These are phyloP conservation scores for Poa pratensis DNA, from an alignment of 176 grass and related monocot species.

Conservation along the genomic window DNA sequence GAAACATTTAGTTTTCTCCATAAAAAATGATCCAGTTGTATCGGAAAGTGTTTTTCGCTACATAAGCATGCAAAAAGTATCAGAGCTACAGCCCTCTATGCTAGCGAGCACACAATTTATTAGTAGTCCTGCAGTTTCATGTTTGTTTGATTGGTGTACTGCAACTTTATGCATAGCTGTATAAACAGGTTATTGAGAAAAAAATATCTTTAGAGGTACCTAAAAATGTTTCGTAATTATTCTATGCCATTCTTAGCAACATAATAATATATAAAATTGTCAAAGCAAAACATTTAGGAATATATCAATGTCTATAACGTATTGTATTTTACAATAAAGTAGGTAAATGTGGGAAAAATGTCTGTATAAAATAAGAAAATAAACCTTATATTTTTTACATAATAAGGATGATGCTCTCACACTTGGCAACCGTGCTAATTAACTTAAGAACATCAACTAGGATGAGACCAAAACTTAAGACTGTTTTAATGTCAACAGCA, in stretches of 20 bases:
- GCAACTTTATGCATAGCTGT: too few relatives aligned
- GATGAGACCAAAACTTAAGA: constrained; percentile 35
- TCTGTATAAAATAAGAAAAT: not conserved
- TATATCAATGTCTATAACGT: not conserved
- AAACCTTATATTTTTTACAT: not conserved
- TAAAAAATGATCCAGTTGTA: too few relatives aligned
- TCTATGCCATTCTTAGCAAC: not conserved
- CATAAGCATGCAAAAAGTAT: too few relatives aligned
- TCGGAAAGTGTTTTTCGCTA: too few relatives aligned
- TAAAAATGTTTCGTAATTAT: not conserved
- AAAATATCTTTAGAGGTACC: not conserved
- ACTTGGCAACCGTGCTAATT: not conserved
- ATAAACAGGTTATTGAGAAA: not conserved
- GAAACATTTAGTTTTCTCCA: too few relatives aligned
- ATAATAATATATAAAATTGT: not conserved
- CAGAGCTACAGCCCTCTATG: too few relatives aligned
- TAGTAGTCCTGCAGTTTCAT: too few relatives aligned
- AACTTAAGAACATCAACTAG: not conserved
- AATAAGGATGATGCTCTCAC: not conserved
- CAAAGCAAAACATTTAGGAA: not conserved
- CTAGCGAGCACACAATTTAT: too few relatives aligned
- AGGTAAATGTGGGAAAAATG: not conserved
- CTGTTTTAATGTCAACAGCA: constrained; percentile 50
- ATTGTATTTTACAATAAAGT: not conserved
- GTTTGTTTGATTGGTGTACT: too few relatives aligned